Evolutionary conservation across 192 early-diverging fungal species (phyloP).

Genomic region (Pilaira anomala): DNA sequence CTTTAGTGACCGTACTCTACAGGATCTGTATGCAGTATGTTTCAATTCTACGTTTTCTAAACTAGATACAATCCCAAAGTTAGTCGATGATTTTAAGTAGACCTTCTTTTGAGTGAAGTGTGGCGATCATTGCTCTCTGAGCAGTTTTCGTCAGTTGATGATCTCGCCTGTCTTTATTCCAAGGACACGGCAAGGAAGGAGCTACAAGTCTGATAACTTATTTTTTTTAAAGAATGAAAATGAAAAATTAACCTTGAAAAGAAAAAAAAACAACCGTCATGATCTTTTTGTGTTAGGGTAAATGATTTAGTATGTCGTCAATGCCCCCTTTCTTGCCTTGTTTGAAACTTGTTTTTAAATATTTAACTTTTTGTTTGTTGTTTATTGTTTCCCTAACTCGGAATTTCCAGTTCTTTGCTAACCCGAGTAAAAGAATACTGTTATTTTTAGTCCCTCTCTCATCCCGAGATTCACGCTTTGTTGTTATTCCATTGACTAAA

Average conservation of each 20-base stretch:
- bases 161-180: conserved; percentile 36
- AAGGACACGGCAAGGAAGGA: conserved; percentile 31
- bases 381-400: too few species aligned
- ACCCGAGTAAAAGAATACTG: too few species aligned
- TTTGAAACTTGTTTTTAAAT: too few species aligned
- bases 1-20: conserved; percentile 37
- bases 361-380: too few species aligned
- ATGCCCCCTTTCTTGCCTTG: too few species aligned
- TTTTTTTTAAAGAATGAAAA: conserved; percentile 4
- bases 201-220: conserved; percentile 30
- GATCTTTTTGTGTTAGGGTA: too few species aligned
- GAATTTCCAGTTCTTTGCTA: too few species aligned
- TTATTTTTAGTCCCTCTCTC: too few species aligned
- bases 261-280: background rate
- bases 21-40: conserved; percentile 36
- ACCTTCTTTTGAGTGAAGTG: conserved; percentile 34
- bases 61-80: conserved; percentile 27
- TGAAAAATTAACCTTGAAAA: conserved; percentile 11
- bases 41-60: conserved; percentile 32
- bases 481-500: too few species aligned
- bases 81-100: conserved; percentile 31
- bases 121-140: conserved; percentile 20
- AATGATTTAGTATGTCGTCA: too few species aligned
- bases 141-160: conserved; percentile 28
- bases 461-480: too few species aligned